A percentile compares a stretch with the other conserved stretches of the same genome.
These are phyloP conservation scores for Cucurbita maxima DNA, from an alignment of 306 rosid genomes.

Conservation along the genomic window DNA sequence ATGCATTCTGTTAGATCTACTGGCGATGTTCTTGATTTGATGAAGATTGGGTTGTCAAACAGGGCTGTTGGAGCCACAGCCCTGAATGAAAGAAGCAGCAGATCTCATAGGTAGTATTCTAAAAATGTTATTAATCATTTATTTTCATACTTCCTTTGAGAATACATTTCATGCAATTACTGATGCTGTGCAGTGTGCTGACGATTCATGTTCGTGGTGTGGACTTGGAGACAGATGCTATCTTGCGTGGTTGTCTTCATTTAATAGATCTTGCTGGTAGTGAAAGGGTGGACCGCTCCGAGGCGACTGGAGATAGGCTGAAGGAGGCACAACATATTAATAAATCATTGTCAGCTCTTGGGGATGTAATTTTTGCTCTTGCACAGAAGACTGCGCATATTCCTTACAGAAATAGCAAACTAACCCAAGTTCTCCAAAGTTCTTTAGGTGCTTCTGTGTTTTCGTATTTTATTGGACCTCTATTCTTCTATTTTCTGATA, in stretches of 20 bases:
- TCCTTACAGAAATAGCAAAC: conserved; percentile 94
- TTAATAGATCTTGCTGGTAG: conserved; percentile 98
- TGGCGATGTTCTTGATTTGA: conserved; percentile 69
- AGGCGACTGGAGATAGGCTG: conserved; percentile 96
- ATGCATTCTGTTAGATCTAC: conserved; percentile 83
- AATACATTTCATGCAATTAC: neutral
- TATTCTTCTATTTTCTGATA: neutral
- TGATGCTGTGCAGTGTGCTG: conserved; percentile 51
- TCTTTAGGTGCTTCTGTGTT: conserved; percentile 53
- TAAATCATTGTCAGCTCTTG: conserved; percentile 89
- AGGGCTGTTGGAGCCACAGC: conserved; percentile 95
- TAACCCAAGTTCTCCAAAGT: conserved; percentile 96
- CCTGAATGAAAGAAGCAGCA: conserved; percentile 88
- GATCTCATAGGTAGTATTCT: conserved; percentile 79
- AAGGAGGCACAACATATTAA: conserved; percentile 99
- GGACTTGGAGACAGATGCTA: conserved; percentile 67
- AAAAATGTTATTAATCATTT: neutral
- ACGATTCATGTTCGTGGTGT: conserved; percentile 86
- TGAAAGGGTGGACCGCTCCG: conserved; percentile 94
- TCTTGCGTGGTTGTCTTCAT: conserved; percentile 82
- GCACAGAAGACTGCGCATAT: conserved; percentile 82
- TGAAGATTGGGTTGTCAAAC: conserved; percentile 55
- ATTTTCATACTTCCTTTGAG: conserved; percentile 8
- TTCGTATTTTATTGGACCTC: conserved; percentile 2
- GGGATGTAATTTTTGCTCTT: conserved; percentile 93